phyloP scores from a whole-genome alignment of 2,329 filamentous ascomycete genomes.

The Xylaria multiplex region DNA sequence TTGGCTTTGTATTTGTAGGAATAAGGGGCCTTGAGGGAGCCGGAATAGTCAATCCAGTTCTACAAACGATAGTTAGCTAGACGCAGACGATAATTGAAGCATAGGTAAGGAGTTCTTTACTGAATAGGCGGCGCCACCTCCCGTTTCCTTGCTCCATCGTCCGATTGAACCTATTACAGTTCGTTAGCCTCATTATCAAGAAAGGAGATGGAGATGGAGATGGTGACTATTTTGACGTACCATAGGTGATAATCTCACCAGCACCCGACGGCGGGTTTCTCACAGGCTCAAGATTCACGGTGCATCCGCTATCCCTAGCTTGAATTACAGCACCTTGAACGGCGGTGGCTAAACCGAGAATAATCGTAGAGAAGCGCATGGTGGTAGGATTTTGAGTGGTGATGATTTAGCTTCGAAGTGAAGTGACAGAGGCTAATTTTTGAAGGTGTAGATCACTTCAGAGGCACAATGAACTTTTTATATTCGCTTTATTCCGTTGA shows the following conservation, averaged over 20 bases:
- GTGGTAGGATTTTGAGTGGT: background rate
- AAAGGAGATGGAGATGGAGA: background rate
- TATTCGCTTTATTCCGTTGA: background rate
- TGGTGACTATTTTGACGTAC: background rate
- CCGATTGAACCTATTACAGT: conserved; percentile 4
- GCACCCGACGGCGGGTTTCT: background rate
- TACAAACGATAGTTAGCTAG: conserved; percentile 5
- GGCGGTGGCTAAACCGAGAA: conserved; percentile 12
- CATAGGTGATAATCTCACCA: conserved; percentile 8
- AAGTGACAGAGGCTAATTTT: background rate
- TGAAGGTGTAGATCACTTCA: background rate
- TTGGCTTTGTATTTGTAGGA: conserved; percentile 27
- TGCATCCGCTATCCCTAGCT: conserved; percentile 20
- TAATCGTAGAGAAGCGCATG: conserved; percentile 15
- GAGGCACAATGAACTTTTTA: background rate
- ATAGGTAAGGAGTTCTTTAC: conserved; percentile 4
- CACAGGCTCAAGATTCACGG: conserved; percentile 14
- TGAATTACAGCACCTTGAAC: conserved; percentile 6
- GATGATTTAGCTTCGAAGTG: background rate
- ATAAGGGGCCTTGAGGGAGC: conserved; percentile 13
- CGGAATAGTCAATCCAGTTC: conserved; percentile 16
- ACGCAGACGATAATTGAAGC: background rate
- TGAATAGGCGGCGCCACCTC: background rate
- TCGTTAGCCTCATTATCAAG: background rate
- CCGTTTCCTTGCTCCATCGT: conserved; percentile 14